Base-by-base conservation (phyloP, 1,139 yeast genomes). In the Lizanozyma gosingica region DNA sequence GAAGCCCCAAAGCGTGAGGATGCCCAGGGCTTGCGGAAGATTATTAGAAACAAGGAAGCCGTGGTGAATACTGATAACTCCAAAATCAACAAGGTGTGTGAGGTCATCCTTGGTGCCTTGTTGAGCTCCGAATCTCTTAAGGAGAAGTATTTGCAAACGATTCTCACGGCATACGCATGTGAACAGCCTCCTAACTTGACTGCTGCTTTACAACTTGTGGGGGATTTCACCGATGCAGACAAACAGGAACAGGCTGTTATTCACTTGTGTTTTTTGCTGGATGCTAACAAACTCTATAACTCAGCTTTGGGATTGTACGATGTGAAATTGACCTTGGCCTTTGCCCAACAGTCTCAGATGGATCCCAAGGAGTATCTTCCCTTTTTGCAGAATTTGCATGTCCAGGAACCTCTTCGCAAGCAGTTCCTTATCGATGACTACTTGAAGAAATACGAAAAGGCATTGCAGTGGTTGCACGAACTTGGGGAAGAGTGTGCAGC, bases 321-420 rank as follows among this genome's bases (percentile, higher is more conserved):
- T 57, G 80, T 94, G 35, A 80, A 80, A 45, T 65, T 90, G 49
- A 78, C 98, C 0, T 69, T 94, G 44, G 71, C 76, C 11, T 80
- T 94, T 47, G 98, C 98, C 0, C 97, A 94, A 58, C 92, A 88
- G 55, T 88, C 97, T 0, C 97, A 92, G 60, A 88, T 83, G 71
- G 99, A 94, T 63, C 99, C 99, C 18, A 87, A 90, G 55, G 99
- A 94, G 59, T 94, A 92, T 54, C 65, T 94, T 41, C 97, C 98
- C 40, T 94, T 92, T 59, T 69, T 94, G 49, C 95, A 88, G 54
- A 74, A 78, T 41, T 67, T 94, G 42, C 84, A 86, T 49, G 75
- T 76, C 33, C 84, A 83, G 57, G 67, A 75, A 1, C 80, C 77
- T 15, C 61, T 78, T 39, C 76, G 95, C 43, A 78, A 81, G 51